A percentile compares a stretch with the other conserved stretches of the same genome.
These are phyloP conservation scores for Acrocalymma vagum DNA, from an alignment of 2,329 filamentous ascomycete species.

Conservation along the genomic window DNA sequence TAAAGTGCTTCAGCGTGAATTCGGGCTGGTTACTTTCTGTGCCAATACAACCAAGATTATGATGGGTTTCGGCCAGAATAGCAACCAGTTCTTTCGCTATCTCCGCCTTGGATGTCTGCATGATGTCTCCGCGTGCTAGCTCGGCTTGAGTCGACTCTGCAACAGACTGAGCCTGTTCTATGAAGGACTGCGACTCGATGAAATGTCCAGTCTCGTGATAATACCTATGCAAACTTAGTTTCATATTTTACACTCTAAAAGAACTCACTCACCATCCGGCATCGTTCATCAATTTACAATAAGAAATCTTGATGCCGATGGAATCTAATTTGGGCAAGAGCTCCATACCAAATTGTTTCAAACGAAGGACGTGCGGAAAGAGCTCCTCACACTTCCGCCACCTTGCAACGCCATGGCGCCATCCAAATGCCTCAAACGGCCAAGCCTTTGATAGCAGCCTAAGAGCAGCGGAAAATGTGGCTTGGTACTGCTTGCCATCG, in stretches of 20 bases:
- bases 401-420: conserved; percentile 17
- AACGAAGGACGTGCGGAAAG: conserved; percentile 16
- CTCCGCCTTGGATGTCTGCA: too few relatives aligned
- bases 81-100: too few relatives aligned
- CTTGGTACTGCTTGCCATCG: neutral
- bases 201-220: conserved; percentile 18
- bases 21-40: conserved; percentile 23
- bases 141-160: conserved; percentile 14
- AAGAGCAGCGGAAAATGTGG: conserved; percentile 12
- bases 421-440: conserved; percentile 20
- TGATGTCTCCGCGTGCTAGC: too few relatives aligned
- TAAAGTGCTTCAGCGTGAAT: conserved; percentile 14
- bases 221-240: too few relatives aligned
- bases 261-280: too few relatives aligned
- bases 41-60: conserved; percentile 23
- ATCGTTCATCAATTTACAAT: conserved; percentile 14
- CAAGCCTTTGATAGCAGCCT: conserved; percentile 14
- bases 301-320: conserved; percentile 7
- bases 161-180: conserved; percentile 15
- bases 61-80: too few relatives aligned
- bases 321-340: neutral
- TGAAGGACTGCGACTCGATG: conserved; percentile 4
- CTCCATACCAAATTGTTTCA: conserved; percentile 5
- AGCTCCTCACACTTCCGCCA: conserved; percentile 20
- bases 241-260: too few relatives aligned